Percentiles rank a stretch among this genome's conserved stretches.
Conservation (phyloP, 73 alveolate species). For the Paraurostyla sp. region DNA sequence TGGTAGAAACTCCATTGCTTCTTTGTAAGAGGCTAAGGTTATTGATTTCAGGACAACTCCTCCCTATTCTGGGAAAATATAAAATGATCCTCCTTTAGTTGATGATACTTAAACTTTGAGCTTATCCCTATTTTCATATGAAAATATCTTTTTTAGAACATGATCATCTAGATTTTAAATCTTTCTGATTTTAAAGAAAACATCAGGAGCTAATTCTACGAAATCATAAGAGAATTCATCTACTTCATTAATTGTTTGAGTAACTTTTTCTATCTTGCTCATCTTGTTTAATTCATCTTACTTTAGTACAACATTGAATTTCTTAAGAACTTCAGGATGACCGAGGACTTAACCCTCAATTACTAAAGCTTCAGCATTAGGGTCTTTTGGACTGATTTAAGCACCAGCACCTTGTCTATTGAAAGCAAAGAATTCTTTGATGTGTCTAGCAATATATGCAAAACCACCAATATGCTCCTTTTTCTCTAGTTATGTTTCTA, state of each 20-base stretch:
- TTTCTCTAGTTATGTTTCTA: conserved; percentile 15
- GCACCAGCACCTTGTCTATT: conserved; percentile 49
- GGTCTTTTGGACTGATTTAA: conserved; percentile 42
- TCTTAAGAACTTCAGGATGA: conserved; percentile 43
- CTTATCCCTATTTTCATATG: conserved; percentile 29
- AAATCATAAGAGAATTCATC: conserved; percentile 46
- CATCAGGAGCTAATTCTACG: conserved; percentile 72
- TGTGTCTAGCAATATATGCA: conserved; percentile 12
- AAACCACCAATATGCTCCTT: conserved; percentile 3
- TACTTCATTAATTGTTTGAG: background rate
- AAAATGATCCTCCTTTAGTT: conserved; percentile 74
- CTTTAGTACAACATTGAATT: conserved; percentile 30
- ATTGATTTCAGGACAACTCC: conserved; percentile 67
- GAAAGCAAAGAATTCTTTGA: conserved; percentile 29
- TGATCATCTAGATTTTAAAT: conserved; percentile 50
- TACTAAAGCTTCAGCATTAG: conserved; percentile 47
- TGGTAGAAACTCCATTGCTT: conserved; percentile 36
- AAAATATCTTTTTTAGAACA: conserved; percentile 33
- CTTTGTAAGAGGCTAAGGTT: conserved; percentile 39
- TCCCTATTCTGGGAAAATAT: conserved; percentile 58
- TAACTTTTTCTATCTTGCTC: conserved; percentile 35
- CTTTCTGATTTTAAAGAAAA: conserved; percentile 61
- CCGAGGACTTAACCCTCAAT: conserved; percentile 51
- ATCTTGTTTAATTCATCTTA: conserved; percentile 1
- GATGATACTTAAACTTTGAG: conserved; percentile 45